A percentile compares a stretch with the other conserved stretches of the same genome.
Evolutionary conservation across 371 early-diverging fungal species (phyloP).

Genomic region (Lichtheimia ornata): DNA sequence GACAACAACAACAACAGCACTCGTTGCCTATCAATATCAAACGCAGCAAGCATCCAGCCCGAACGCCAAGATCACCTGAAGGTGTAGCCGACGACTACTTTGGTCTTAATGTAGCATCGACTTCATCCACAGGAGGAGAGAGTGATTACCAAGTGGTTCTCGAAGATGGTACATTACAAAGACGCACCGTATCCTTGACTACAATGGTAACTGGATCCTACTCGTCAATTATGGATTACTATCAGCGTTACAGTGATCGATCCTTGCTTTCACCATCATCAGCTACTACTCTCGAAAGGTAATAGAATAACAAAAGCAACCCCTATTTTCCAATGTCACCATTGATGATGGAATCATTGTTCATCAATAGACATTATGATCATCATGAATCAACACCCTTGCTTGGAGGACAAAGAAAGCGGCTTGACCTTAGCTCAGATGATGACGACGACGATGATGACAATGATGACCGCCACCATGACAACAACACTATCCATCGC

Average conservation of each 20-base stretch:
- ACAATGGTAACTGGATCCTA: conserved; percentile 15
- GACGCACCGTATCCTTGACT: conserved; percentile 26
- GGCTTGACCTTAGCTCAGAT: background rate
- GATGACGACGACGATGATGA: background rate
- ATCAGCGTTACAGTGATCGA: background rate
- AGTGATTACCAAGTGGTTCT: conserved; percentile 27
- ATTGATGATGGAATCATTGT: too few relatives aligned
- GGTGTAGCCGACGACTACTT: conserved; percentile 3
- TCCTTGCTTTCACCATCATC: too few relatives aligned
- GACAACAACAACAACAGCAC: too few relatives aligned
- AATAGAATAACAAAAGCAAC: too few relatives aligned
- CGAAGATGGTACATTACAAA: conserved; percentile 28
- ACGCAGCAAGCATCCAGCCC: too few relatives aligned
- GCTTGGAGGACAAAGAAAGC: too few relatives aligned
- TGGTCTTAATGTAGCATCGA: background rate
- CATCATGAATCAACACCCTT: too few relatives aligned
- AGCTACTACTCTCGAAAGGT: too few relatives aligned
- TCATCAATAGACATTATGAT: too few relatives aligned
- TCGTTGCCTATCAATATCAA: too few relatives aligned
- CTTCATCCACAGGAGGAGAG: conserved; percentile 2
- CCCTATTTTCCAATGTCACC: too few relatives aligned
- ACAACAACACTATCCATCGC: background rate
- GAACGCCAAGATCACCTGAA: too few relatives aligned
- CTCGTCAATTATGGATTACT: conserved; percentile 5
- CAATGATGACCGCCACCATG: background rate